Evolutionary conservation across 2,329 filamentous ascomycete genomes (phyloP).

Genomic region (Fulvia fulva): DNA sequence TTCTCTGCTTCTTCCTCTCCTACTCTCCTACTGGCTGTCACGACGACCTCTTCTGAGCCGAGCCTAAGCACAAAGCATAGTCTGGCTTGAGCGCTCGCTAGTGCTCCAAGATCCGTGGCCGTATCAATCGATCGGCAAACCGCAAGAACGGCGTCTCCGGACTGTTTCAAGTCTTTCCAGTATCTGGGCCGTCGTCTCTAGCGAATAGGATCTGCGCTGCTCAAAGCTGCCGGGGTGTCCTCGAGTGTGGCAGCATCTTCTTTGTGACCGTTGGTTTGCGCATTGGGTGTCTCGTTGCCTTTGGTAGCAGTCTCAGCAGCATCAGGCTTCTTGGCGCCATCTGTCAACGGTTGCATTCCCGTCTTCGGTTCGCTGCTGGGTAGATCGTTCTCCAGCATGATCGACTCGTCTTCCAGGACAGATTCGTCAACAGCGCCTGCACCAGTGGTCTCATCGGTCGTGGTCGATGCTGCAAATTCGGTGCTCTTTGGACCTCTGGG

Average conservation of each 20-base stretch:
- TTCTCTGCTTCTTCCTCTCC: neutral
- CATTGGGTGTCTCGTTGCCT: constrained; percentile 4
- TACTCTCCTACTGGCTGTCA: neutral
- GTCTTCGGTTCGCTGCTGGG: neutral
- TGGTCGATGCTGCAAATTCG: constrained; percentile 2
- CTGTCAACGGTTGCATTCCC: neutral
- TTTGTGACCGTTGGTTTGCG: constrained; percentile 6
- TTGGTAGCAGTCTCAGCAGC: neutral
- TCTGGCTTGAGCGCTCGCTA: neutral
- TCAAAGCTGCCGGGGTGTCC: constrained; percentile 1
- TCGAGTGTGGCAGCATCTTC: constrained; percentile 1
- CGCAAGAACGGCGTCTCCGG: no score
- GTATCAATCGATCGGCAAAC: neutral
- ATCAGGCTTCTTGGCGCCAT: neutral
- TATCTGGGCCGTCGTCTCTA: neutral
- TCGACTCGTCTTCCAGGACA: neutral
- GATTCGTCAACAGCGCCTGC: neutral
- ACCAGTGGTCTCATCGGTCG: neutral
- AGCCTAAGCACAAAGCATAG: neutral
- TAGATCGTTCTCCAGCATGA: neutral
- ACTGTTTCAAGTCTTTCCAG: neutral
- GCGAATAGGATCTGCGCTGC: neutral
- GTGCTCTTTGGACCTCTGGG: constrained; percentile 10
- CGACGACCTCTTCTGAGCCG: neutral
- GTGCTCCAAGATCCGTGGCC: no score